phyloP scores from a whole-genome alignment of 129 eudicot genomes.

The Lactuca saligna region DNA sequence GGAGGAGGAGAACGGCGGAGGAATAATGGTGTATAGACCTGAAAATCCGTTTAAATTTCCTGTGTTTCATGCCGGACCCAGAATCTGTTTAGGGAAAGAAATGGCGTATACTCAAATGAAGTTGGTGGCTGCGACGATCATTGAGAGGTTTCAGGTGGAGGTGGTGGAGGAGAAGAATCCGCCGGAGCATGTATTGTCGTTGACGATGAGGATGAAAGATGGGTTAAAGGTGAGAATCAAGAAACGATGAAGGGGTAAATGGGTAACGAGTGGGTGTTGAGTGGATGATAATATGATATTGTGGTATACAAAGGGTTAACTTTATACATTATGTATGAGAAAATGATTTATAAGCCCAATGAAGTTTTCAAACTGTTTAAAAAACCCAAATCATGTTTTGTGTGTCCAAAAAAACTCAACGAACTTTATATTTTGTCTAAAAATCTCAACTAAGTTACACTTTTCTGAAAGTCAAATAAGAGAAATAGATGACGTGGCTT shows the following conservation, averaged over 20 bases:
- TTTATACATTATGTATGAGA: no score
- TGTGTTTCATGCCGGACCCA: conserved; percentile 72
- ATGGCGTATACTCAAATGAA: conserved; percentile 94
- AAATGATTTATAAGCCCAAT: no score
- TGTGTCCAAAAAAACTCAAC: no score
- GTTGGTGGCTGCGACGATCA: conserved; percentile 60
- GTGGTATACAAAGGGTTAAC: background rate
- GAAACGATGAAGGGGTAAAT: conserved; percentile 2
- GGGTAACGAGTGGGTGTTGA: background rate
- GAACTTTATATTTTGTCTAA: no score
- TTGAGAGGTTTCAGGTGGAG: conserved; percentile 48
- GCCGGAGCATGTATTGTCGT: conserved; percentile 60
- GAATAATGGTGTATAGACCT: conserved; percentile 33
- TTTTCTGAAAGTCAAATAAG: no score
- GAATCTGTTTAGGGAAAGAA: conserved; percentile 78
- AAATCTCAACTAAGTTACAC: no score
- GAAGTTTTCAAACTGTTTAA: no score
- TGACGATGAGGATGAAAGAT: conserved; percentile 75
- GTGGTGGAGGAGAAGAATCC: conserved; percentile 35
- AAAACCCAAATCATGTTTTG: no score
- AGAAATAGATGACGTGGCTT: no score
- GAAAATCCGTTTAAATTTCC: conserved; percentile 62
- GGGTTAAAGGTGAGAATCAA: conserved; percentile 44
- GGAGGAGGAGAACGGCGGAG: conserved; percentile 18
- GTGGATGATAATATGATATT: background rate